These are phyloP conservation scores for Polytrichum formosum DNA, from an alignment of 225 moss, liverwort and hornwort genomes.

Conservation along the genomic window DNA sequence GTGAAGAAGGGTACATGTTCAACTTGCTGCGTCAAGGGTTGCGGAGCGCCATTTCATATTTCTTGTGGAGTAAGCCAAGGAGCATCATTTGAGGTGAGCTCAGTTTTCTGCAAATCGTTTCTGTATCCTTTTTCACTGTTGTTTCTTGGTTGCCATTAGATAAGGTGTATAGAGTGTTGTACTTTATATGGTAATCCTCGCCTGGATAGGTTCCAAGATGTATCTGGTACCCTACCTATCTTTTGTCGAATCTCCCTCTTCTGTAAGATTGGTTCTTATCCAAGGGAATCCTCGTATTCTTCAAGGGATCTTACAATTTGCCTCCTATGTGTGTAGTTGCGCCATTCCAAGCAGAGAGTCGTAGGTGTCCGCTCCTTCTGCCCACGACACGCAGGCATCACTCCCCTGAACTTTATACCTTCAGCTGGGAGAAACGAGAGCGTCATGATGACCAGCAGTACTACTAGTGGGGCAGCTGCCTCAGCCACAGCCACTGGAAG, in stretches of 20 bases:
- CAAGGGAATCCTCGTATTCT: no score
- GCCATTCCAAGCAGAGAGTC: conserved; percentile 56
- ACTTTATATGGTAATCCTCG: no score
- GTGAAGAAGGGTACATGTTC: conserved; percentile 67
- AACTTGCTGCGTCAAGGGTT: conserved; percentile 50
- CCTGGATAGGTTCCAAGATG: no score
- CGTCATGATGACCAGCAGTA: conserved; percentile 26
- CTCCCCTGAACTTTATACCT: conserved; percentile 19
- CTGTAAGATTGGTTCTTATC: no score
- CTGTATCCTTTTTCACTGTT: no score
- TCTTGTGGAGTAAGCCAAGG: conserved; percentile 76
- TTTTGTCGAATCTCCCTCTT: no score
- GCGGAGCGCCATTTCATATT: conserved; percentile 70
- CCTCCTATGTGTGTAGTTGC: conserved; percentile 47
- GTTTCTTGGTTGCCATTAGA: no score
- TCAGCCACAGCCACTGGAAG: conserved; percentile 45
- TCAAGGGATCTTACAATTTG: conserved; percentile 2
- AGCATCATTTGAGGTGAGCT: conserved; percentile 73
- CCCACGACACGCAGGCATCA: conserved; percentile 53
- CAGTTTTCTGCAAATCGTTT: conserved; percentile 1
- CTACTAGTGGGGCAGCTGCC: conserved; percentile 30
- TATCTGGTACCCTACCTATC: no score
- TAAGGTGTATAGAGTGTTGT: no score
- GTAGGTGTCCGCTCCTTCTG: conserved; percentile 67
- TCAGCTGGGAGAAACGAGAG: conserved; percentile 26